phyloP scores from a whole-genome alignment of 441 rosid genomes.

The Daphne laureola region DNA sequence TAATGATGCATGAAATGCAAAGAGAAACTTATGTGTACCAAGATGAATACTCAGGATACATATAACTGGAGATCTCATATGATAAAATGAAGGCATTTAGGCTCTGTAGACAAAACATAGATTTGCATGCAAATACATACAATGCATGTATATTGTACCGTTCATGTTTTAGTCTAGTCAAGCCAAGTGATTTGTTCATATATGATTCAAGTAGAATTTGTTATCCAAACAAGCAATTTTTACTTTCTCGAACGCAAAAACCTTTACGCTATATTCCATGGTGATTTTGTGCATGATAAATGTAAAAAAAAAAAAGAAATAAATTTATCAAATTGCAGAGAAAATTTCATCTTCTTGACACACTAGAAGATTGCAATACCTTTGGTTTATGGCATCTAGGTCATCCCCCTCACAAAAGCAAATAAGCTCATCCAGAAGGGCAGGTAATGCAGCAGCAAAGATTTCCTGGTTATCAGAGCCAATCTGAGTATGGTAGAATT shows the following conservation, averaged over 20 bases:
- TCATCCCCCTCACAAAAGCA: slow-evolving; percentile 85
- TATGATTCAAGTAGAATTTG: no score
- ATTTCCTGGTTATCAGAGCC: slow-evolving; percentile 90
- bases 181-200: no score
- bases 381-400: slow-evolving; percentile 60
- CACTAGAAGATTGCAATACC: slow-evolving; percentile 37
- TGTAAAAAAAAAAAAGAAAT: slow-evolving; percentile 3
- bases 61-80: not conserved
- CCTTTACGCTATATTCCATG: slow-evolving; percentile 2
- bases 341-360: slow-evolving; percentile 14
- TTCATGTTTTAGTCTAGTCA: no score
- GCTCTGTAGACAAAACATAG: not conserved
- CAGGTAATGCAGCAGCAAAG: slow-evolving; percentile 95
- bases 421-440: slow-evolving; percentile 87
- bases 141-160: no score
- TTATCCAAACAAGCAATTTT: no score
- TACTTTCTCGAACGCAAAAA: not conserved
- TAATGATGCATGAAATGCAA: no score
- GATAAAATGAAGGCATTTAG: not conserved
- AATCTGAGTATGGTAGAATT: slow-evolving; percentile 75
- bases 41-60: not conserved
- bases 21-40: no score
- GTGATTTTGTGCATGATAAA: slow-evolving; percentile 9
- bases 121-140: not conserved
- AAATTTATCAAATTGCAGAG: not conserved